A percentile compares a stretch with the other conserved stretches of the same genome.
These are phyloP conservation scores for Trichoderma breve DNA, from an alignment of 2,329 filamentous ascomycete species.

Conservation along the genomic window DNA sequence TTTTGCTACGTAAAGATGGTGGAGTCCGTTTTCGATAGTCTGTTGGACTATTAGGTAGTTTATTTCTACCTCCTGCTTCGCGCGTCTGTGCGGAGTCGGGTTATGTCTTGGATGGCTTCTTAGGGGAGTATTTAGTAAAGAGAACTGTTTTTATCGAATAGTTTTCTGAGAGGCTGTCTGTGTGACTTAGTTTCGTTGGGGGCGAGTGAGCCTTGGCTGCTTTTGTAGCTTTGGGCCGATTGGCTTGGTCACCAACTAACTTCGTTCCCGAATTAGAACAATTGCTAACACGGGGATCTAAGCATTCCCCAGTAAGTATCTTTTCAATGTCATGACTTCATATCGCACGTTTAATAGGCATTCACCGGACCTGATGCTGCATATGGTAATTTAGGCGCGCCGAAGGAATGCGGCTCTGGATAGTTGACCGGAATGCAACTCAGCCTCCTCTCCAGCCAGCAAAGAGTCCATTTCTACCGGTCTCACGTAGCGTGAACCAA, in stretches of 20 bases:
- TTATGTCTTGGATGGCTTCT: not conserved
- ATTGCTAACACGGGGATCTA: not conserved
- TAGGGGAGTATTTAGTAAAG: rapidly evolving
- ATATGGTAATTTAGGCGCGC: not conserved
- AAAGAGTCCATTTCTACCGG: not conserved
- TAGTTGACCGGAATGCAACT: not conserved
- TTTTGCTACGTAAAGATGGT: not conserved
- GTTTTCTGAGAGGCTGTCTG: not conserved
- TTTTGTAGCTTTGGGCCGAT: not conserved
- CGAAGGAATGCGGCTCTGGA: not conserved
- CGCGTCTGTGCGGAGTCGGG: not conserved
- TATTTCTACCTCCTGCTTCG: not conserved
- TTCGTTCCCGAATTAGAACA: not conserved
- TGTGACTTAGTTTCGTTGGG: too few relatives aligned
- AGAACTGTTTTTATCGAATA: not conserved
- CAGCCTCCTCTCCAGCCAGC: not conserved
- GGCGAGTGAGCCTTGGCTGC: not conserved
- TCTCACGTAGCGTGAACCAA: not conserved
- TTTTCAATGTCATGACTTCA: not conserved
- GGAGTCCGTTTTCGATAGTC: not conserved
- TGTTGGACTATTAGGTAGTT: not conserved
- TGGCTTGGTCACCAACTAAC: not conserved
- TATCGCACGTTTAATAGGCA: not conserved
- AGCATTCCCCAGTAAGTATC: not conserved
- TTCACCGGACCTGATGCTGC: not conserved